Conservation (phyloP, 805 yeast genomes). For the Barnettozyma salicaria region DNA sequence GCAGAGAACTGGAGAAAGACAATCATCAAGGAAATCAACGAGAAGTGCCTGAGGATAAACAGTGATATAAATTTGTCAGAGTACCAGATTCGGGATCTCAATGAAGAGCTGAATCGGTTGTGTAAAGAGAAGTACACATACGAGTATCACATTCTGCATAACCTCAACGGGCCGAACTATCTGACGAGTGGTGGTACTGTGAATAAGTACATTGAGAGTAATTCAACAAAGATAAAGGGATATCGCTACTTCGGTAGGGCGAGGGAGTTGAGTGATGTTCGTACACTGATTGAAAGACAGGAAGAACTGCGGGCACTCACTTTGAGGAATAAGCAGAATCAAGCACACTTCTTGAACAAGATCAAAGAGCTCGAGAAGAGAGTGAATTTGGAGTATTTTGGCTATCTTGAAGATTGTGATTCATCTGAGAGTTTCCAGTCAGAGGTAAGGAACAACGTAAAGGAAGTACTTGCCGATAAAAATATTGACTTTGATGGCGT, state of each 20-base stretch:
- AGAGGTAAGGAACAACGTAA: slow-evolving; percentile 8
- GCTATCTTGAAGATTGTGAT: slow-evolving; percentile 31
- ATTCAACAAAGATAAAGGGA: slow-evolving; percentile 20
- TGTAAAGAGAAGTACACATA: slow-evolving; percentile 66
- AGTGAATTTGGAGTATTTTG: slow-evolving; percentile 38
- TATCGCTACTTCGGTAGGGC: slow-evolving; percentile 78
- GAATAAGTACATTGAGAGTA: slow-evolving; percentile 10
- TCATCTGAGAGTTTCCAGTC: slow-evolving; percentile 1
- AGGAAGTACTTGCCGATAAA: slow-evolving; percentile 15
- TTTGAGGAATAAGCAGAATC: slow-evolving; percentile 15
- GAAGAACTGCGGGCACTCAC: slow-evolving; percentile 18
- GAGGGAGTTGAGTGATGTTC: slow-evolving; percentile 68
- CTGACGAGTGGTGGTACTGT: slow-evolving; percentile 24
- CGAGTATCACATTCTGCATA: slow-evolving; percentile 61
- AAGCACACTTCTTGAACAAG: slow-evolving; percentile 12
- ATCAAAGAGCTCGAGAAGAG: slow-evolving; percentile 24
- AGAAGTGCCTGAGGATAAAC: slow-evolving; percentile 54
- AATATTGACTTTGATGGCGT: slow-evolving; percentile 4
- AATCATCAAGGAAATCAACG: slow-evolving; percentile 57
- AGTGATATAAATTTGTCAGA: slow-evolving; percentile 51
- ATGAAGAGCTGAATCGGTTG: slow-evolving; percentile 65
- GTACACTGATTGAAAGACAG: slow-evolving; percentile 37
- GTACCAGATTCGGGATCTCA: slow-evolving; percentile 59
- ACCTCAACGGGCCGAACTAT: slow-evolving; percentile 72
- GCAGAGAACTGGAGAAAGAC: slow-evolving; percentile 68